Percentiles rank a stretch among this genome's conserved stretches.
phyloP scores from a whole-genome alignment of 2,329 filamentous ascomycete species.

The Penicillium hordei region DNA sequence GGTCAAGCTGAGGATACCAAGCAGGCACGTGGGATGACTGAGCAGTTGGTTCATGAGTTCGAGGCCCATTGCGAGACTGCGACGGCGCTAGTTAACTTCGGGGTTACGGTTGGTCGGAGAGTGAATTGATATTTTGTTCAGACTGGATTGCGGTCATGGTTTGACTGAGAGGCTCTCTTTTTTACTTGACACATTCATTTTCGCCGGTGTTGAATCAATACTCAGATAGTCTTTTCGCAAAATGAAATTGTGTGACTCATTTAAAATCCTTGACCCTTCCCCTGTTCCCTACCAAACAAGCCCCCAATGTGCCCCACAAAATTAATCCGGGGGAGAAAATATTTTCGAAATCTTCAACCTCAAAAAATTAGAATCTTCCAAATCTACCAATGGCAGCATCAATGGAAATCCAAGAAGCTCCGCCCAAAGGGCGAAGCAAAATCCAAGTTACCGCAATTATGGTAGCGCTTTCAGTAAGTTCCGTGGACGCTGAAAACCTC shows the following conservation, averaged over 20 bases:
- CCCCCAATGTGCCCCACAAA: neutral
- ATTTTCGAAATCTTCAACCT: neutral
- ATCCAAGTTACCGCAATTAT: constrained; percentile 29
- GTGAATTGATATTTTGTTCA: neutral
- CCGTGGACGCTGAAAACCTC: neutral
- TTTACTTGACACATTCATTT: too few species aligned
- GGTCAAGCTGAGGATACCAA: constrained; percentile 8
- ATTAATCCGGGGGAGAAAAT: neutral
- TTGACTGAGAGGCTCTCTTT: neutral
- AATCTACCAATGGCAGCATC: neutral
- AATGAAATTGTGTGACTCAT: neutral
- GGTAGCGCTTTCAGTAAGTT: constrained; percentile 29
- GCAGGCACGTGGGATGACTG: constrained; percentile 8
- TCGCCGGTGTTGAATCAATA: neutral
- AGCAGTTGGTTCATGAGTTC: constrained; percentile 17
- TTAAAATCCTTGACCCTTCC: neutral
- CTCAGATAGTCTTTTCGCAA: too few species aligned
- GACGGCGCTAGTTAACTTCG: constrained; percentile 19
- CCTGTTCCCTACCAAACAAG: neutral
- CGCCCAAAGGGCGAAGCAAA: constrained; percentile 17
- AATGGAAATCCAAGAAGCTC: constrained; percentile 20
- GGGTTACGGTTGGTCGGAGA: constrained; percentile 20
- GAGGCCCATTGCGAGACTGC: constrained; percentile 16
- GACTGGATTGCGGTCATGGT: neutral
- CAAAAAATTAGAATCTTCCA: neutral